phyloP scores from a whole-genome alignment of 768 basidiomycete genomes.

The Termitomyces sp. region DNA sequence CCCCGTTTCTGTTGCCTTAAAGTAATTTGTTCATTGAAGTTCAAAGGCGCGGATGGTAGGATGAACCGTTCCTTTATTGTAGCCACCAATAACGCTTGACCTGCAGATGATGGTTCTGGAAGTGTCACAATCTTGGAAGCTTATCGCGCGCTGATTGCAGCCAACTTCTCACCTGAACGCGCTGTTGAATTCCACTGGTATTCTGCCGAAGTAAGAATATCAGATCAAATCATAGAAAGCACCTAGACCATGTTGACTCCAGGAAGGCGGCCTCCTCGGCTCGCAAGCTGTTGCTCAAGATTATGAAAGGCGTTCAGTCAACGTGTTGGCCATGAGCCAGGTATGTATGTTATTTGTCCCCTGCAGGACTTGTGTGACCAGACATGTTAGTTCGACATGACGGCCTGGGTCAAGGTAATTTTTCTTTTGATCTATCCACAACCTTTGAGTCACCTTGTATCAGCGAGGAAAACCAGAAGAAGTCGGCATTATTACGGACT shows the following conservation, averaged over 20 bases:
- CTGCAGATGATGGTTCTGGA: constrained; percentile 69
- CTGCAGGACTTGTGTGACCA: constrained; percentile 10
- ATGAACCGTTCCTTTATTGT: constrained; percentile 9
- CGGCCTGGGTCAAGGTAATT: constrained; percentile 85
- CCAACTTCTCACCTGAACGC: constrained; percentile 60
- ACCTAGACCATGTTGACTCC: constrained; percentile 6
- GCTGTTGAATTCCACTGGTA: constrained; percentile 84
- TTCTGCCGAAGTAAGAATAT: constrained; percentile 56
- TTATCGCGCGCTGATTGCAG: constrained; percentile 63
- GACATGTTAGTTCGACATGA: constrained; percentile 76
- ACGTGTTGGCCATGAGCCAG: constrained; percentile 82
- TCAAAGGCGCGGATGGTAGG: constrained; percentile 45
- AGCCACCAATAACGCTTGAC: constrained; percentile 18
- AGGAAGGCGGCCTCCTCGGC: constrained; percentile 84
- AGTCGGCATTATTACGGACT: constrained; percentile 85
- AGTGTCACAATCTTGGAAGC: constrained; percentile 76
- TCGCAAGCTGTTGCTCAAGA: constrained; percentile 83
- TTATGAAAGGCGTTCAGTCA: constrained; percentile 57
- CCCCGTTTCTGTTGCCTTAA: constrained; percentile 17
- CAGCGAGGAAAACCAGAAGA: constrained; percentile 65
- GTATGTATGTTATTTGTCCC: constrained; percentile 27
- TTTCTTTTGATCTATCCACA: constrained; percentile 10
- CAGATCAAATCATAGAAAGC: constrained; percentile 8
- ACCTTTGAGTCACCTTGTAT: constrained; percentile 8
- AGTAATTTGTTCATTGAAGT: constrained; percentile 15